Evolutionary conservation across 1,139 yeast genomes (phyloP).

Genomic region (Pichia sp.): DNA sequence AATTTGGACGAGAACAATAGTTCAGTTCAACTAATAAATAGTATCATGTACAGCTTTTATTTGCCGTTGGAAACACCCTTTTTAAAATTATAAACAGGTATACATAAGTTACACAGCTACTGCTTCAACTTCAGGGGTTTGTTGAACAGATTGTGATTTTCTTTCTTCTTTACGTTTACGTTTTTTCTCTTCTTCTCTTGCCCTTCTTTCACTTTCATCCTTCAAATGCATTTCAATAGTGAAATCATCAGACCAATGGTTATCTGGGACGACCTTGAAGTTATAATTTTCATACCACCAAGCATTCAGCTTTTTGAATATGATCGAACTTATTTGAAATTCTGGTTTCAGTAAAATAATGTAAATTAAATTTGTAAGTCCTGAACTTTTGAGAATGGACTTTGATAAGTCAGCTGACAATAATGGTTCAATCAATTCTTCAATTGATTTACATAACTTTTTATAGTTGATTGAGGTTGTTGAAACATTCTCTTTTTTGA

Average conservation of each 20-base stretch:
- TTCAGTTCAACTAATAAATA: too few species aligned
- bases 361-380: slow-evolving; percentile 28
- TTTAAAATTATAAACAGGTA: not conserved
- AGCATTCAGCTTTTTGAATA: slow-evolving; percentile 16
- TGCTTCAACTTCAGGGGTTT: not conserved
- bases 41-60: not conserved
- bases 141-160: not conserved
- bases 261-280: slow-evolving; percentile 23
- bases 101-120: not conserved
- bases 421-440: slow-evolving; percentile 20
- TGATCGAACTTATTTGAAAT: slow-evolving; percentile 15
- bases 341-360: slow-evolving; percentile 32
- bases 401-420: slow-evolving; percentile 18
- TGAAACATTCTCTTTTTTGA: not conserved
- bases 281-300: slow-evolving; percentile 24
- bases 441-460: slow-evolving; percentile 18
- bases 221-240: slow-evolving; percentile 20
- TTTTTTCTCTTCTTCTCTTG: slow-evolving; percentile 13
- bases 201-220: slow-evolving; percentile 13
- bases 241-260: slow-evolving; percentile 24
- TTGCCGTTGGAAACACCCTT: too few species aligned
- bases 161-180: slow-evolving; percentile 17
- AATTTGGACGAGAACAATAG: not conserved
- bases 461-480: slow-evolving; percentile 9
- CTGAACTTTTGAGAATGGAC: slow-evolving; percentile 27